Percentiles rank a stretch among this genome's conserved stretches.
phyloP scores from a whole-genome alignment of 345 rosid genomes.

The Arabidopsis thaliana region DNA sequence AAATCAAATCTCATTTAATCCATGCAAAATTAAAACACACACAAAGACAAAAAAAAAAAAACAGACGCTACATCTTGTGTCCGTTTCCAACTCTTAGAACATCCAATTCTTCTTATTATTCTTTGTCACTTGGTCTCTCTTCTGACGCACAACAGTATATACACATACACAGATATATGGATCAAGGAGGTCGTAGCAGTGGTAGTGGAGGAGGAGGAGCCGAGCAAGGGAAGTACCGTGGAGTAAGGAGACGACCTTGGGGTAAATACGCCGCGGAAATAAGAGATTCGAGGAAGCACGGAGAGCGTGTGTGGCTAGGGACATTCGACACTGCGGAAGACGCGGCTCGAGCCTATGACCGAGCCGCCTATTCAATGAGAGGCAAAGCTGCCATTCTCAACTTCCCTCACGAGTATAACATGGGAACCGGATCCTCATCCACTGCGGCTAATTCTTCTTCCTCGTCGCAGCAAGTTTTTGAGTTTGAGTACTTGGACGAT shows the following conservation, averaged over 20 bases:
- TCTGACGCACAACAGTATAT: not conserved
- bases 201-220: constrained; percentile 46
- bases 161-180: constrained; percentile 13
- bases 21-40: constrained; percentile 36
- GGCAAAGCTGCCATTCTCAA: constrained; percentile 82
- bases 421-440: constrained; percentile 41
- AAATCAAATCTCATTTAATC: constrained; percentile 31
- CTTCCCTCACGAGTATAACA: constrained; percentile 75
- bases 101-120: constrained; percentile 12
- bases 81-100: not conserved
- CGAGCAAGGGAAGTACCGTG: constrained; percentile 57
- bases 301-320: constrained; percentile 84
- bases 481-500: constrained; percentile 80
- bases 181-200: constrained; percentile 41
- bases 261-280: constrained; percentile 92
- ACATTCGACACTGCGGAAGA: constrained; percentile 85
- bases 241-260: constrained; percentile 87
- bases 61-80: constrained; percentile 30
- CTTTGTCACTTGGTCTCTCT: not conserved
- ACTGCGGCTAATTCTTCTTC: constrained; percentile 39
- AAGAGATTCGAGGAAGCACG: constrained; percentile 72
- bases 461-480: constrained; percentile 59
- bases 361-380: constrained; percentile 77
- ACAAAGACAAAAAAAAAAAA: not conserved
- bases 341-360: constrained; percentile 88